These are phyloP conservation scores for Solanum arcanum DNA, from an alignment of 257 asterid genomes.

Conservation along the genomic window DNA sequence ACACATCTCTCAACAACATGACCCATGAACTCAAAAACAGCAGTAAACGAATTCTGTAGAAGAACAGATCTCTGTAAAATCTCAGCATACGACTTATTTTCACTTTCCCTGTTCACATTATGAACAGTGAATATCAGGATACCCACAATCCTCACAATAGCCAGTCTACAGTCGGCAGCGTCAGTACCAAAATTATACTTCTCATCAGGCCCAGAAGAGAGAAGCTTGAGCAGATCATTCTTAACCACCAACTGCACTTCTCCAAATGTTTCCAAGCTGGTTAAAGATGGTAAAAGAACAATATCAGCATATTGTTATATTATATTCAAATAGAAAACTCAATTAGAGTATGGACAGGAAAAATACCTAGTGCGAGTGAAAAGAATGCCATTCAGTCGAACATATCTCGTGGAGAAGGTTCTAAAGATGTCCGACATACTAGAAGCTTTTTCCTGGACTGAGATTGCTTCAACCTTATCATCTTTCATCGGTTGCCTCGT, in stretches of 20 bases:
- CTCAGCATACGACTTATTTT: slow-evolving; percentile 82
- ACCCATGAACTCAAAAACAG: slow-evolving; percentile 76
- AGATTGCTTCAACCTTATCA: slow-evolving; percentile 24
- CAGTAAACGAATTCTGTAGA: slow-evolving; percentile 72
- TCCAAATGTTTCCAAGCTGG: slow-evolving; percentile 81
- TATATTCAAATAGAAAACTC: not conserved
- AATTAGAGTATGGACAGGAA: not conserved
- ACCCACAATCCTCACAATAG: slow-evolving; percentile 61
- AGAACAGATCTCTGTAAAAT: slow-evolving; percentile 84
- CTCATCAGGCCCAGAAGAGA: slow-evolving; percentile 62
- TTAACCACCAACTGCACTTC: slow-evolving; percentile 65
- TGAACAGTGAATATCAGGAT: slow-evolving; percentile 76
- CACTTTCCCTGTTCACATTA: slow-evolving; percentile 66
- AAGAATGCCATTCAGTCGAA: slow-evolving; percentile 77
- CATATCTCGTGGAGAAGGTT: slow-evolving; percentile 55
- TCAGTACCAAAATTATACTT: slow-evolving; percentile 59
- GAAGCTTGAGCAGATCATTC: slow-evolving; percentile 57
- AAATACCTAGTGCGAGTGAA: slow-evolving; percentile 90
- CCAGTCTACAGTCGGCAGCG: slow-evolving; percentile 56
- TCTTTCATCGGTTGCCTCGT: slow-evolving; percentile 27
- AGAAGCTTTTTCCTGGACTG: slow-evolving; percentile 34
- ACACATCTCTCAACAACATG: slow-evolving; percentile 61
- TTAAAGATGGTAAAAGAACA: slow-evolving; percentile 6
- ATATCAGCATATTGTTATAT: not conserved
- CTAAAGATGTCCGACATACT: slow-evolving; percentile 34